Evolutionary conservation across 495 filamentous ascomycete genomes (phyloP), one percentile per base, ranked within the genome.

Genomic region (Astrocystis sublimbata): DNA sequence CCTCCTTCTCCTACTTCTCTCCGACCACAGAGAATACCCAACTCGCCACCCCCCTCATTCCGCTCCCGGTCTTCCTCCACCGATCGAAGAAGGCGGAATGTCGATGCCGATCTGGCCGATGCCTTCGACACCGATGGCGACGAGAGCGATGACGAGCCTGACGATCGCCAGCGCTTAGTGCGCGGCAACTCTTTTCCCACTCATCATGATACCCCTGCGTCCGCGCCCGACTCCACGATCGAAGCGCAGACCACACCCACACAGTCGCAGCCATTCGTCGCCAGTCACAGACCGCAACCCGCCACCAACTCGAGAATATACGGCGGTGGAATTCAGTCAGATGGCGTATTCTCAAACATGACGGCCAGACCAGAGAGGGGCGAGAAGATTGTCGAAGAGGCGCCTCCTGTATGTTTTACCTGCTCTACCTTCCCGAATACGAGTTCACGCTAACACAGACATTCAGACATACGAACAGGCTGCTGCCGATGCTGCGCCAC

Each of bases 281-380:
- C 36, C 23, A 36, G 51, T 5, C 64, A 62, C 13, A 17, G 50
- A n/a, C 40, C 50, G 6, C 50, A 56, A 28, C 63, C 60, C 61
- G 86, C 60, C 81, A 65, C 73, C 13, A 67, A 67, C 65, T 63
- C 64, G 45, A 63, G 73, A 54, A 78, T 89, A 9, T 84, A 89
- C 66, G 89, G 89, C 31, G 80, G 84, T 21, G 85, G 87, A 23
- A 83, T 83, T 33, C 93, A 79, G 53, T 77, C 92, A 56, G 96
- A 98, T 81, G 94, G 94, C 58, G 94, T 98, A 33, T 98, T 96
- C 75, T 92, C 93, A 63, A 98, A 98, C 71, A 76, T 98, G 65
- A 90, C 83, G 65, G 94, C 94, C 12, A 96, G 97, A 74, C 94
- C 96, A 3, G 89, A 94, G 66, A 82, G 85, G 23, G 92, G 88